Base-by-base conservation (phyloP, 306 rosid genomes). In the Malus orientalis region DNA sequence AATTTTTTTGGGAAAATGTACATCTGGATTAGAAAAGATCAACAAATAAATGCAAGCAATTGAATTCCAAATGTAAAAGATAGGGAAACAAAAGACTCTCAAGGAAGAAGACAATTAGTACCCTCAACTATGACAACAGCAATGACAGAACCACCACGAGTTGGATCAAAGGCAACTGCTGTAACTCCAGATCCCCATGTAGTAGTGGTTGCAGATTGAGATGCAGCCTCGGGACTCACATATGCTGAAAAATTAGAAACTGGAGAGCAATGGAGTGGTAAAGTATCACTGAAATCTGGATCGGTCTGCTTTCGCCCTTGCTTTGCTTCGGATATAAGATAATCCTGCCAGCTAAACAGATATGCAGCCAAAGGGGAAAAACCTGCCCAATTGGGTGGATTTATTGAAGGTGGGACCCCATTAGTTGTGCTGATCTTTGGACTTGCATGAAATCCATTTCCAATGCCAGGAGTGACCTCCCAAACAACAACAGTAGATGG, bases 101-200 rank as follows among this genome's bases (percentile, higher is more conserved):
- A 23, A 44, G 19, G 65, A 51, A 76, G 68, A 70, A 65, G 4
- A 70, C 30, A 53, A 69, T 42, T 55, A 62, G 19, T 87, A 92
- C 99, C 99, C 81, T 95, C 99, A 78, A 95, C 97, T 71, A 95
- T 95, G 54, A 87, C 97, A 78, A 95, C 96, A 75, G 99, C 87
- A 67, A 95, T 89, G 81, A 95, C 99, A 71, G 99, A 95, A 82
- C 99, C 97, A n/a, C 97, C 97, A 67, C 89, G 70, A 61, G 97
- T 92, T 64, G 99, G 97, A 87, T 95, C 99, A 67, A 95, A 95
- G 79, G 99, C 97, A 77, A 95, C 97, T 9, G 97, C 96, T 71
- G 99, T 95, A 80, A 95, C 99, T 45, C 99, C 99, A 84, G 99
- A 95, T 79, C 99, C 99, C 99, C 99, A 95, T n/a, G 99, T 95